Evolutionary conservation across 2,329 filamentous ascomycete genomes (phyloP).

Genomic region (Hypoxylon sp.): DNA sequence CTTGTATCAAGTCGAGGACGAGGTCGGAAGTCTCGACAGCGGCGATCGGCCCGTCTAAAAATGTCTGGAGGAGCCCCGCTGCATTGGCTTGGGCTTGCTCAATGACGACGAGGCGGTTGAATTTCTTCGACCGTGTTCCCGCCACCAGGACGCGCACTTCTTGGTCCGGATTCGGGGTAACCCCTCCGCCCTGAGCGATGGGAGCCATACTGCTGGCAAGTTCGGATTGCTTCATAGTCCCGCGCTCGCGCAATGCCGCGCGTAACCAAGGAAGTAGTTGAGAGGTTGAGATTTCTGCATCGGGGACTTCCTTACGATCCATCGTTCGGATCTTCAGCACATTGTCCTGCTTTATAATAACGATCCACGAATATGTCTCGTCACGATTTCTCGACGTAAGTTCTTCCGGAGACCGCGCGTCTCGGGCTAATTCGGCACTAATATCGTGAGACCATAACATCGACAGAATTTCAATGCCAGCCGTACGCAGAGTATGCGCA

Average conservation of each 20-base stretch:
- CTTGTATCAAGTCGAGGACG: constrained; percentile 81
- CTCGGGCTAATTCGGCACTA: constrained; percentile 87
- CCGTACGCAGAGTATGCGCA: constrained; percentile 78
- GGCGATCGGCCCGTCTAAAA: constrained; percentile 83
- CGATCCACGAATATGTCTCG: constrained; percentile 86
- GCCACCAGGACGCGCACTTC: constrained; percentile 89
- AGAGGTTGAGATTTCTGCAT: constrained; percentile 80
- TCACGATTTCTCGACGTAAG: constrained; percentile 82
- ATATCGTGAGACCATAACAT: constrained; percentile 87
- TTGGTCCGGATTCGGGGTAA: constrained; percentile 66
- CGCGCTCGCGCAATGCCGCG: constrained; percentile 84
- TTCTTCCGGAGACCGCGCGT: constrained; percentile 84
- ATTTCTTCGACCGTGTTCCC: constrained; percentile 90
- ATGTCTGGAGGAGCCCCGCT: constrained; percentile 76
- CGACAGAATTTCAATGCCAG: constrained; percentile 82
- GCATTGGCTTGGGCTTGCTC: constrained; percentile 78
- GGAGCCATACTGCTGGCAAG: constrained; percentile 24
- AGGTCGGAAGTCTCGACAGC: constrained; percentile 91
- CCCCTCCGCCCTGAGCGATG: constrained; percentile 44
- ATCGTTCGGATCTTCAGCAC: constrained; percentile 85
- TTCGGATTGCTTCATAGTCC: constrained; percentile 60
- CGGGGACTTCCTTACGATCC: constrained; percentile 79
- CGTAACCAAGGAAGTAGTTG: constrained; percentile 87
- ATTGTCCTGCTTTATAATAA: constrained; percentile 85
- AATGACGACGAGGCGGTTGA: constrained; percentile 87